phyloP scores from a whole-genome alignment of 371 early-diverging fungal genomes.

The Apophysomyces ossiformis region DNA sequence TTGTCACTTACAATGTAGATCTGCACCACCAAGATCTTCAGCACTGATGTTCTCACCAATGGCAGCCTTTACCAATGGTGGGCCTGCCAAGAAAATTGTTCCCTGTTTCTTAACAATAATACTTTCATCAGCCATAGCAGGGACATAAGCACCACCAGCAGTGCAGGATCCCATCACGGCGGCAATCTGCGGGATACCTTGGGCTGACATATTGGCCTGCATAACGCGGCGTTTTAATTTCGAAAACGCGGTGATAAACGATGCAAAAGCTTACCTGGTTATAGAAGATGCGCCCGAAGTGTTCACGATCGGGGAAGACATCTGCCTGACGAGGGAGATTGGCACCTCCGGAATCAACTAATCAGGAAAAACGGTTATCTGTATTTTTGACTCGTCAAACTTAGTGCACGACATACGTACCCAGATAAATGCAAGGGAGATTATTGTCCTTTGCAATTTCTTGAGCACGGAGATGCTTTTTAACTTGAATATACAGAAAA shows the following conservation, averaged over 20 bases:
- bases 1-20: constrained; percentile 84
- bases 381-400: not conserved
- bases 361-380: not conserved
- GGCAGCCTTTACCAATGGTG: constrained; percentile 96
- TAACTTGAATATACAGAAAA: constrained; percentile 60
- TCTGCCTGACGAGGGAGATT: constrained; percentile 95
- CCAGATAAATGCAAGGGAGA: constrained; percentile 95
- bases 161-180: constrained; percentile 98
- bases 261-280: constrained; percentile 67
- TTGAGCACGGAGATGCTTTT: constrained; percentile 98
- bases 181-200: constrained; percentile 94
- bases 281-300: constrained; percentile 97
- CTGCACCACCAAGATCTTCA: constrained; percentile 97
- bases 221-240: not conserved
- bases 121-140: constrained; percentile 98
- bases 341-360: constrained; percentile 97
- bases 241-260: not conserved
- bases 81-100: constrained; percentile 97
- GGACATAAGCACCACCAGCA: constrained; percentile 99
- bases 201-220: constrained; percentile 79
- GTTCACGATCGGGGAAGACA: constrained; percentile 97
- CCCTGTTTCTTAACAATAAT: constrained; percentile 96
- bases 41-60: constrained; percentile 96
- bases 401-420: constrained; percentile 35
- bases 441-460: constrained; percentile 95